These are phyloP conservation scores for Parasitella parasitica DNA, from an alignment of 371 early-diverging fungal species.

Conservation along the genomic window DNA sequence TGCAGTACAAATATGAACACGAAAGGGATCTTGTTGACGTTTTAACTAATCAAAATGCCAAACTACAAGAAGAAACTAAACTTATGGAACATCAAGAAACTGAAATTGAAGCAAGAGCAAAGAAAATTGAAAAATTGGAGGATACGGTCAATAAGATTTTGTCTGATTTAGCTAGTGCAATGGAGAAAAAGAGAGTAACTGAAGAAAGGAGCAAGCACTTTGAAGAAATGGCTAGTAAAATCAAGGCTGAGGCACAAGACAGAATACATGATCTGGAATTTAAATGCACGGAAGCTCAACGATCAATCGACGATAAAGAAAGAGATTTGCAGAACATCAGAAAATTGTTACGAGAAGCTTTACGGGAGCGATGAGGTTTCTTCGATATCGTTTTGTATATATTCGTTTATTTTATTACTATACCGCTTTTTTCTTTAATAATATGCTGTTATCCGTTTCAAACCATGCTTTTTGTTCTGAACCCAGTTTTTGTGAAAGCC, in stretches of 20 bases:
- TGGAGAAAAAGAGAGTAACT: neutral
- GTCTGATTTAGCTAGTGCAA: neutral
- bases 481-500: neutral
- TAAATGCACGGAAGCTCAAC: neutral
- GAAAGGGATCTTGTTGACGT: constrained; percentile 4
- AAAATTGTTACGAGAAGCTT: neutral
- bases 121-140: constrained; percentile 8
- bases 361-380: neutral
- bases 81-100: neutral
- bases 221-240: neutral
- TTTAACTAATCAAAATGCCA: neutral
- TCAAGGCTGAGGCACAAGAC: neutral
- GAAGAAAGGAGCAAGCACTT: constrained; percentile 2
- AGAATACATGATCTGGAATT: neutral
- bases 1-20: neutral
- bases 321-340: neutral
- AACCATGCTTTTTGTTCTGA: neutral
- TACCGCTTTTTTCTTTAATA: neutral
- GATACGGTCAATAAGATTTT: neutral
- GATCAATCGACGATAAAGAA: neutral
- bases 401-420: neutral
- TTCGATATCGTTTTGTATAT: neutral
- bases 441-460: neutral
- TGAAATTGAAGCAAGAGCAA: constrained; percentile 6
- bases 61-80: neutral